Base-by-base conservation (phyloP, 108 stramenopile species). In the Conticribra guillardii region DNA sequence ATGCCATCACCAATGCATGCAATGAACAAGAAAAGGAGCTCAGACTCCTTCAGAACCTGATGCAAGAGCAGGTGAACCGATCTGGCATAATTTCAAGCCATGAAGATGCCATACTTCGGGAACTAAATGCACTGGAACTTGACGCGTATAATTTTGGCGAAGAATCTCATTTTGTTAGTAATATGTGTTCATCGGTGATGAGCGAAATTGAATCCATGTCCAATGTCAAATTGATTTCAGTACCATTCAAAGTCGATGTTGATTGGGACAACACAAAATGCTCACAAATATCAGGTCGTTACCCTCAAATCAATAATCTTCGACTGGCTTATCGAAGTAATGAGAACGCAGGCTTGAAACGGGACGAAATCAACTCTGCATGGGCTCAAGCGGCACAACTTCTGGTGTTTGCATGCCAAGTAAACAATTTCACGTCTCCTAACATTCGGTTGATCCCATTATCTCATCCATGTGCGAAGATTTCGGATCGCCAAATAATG, bases 241-340 rank as follows among this genome's bases (percentile, higher is more conserved):
- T 76, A 49, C 67, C 62, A 33, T 76, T 76, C 54, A 61, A 69
- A 45, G 55, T 76, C 26, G 53, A 55, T 21, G 62, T 58, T 18
- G 27, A 52, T 57, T 15, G 33, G 29, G 24, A 46, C 57, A 22
- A 29, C 24, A n/a, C n/a, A n/a, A n/a, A n/a, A n/a, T n/a, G n/a
- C n/a, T 50, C 34, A 45, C 21, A 32, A 59, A 44, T 9, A 48
- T 45, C n/a, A 28, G 66, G 67, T 17, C 56, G 55, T 2, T 76
- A 76, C 27, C 75, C 75, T 17, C 60, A 58, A 19, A 76, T 76
- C 22, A 76, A 76, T 28, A 76, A 76, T 50, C 62, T 76, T 54
- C 67, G 75, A 48, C 67, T 76, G 3, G 75, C 75, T 8, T 76
- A 76, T 41, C 54, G 68, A 33, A 69, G 54, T 48, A 76, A 76